These are phyloP conservation scores for Daldinia sp. DNA, from an alignment of 2,329 filamentous ascomycete species.

Conservation along the genomic window DNA sequence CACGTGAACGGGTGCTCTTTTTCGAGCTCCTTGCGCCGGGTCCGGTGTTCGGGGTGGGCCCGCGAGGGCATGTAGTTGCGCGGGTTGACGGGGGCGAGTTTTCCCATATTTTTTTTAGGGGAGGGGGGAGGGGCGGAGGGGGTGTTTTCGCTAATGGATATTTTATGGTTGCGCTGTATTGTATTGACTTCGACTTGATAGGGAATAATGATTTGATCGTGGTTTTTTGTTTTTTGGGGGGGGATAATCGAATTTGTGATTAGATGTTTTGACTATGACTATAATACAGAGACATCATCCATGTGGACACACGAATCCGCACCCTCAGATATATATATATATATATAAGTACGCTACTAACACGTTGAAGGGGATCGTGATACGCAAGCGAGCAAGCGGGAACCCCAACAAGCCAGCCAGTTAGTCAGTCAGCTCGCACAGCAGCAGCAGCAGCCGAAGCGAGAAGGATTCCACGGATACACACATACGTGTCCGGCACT, in stretches of 20 bases:
- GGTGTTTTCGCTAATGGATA: too few species aligned
- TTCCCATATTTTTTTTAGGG: constrained; percentile 20
- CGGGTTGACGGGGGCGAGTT: constrained; percentile 27
- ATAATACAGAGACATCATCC: not conserved
- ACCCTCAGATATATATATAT: constrained; percentile 3
- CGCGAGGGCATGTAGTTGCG: constrained; percentile 46
- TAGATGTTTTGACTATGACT: too few species aligned
- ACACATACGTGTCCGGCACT: not conserved
- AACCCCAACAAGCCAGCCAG: not conserved
- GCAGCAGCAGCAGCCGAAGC: constrained; percentile 7
- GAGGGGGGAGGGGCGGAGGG: too few species aligned
- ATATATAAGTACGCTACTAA: not conserved
- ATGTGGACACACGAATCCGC: not conserved
- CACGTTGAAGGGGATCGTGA: constrained; percentile 20
- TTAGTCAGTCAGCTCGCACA: not conserved
- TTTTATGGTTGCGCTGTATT: too few species aligned
- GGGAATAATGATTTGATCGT: too few species aligned
- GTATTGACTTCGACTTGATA: too few species aligned
- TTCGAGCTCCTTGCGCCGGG: constrained; percentile 50
- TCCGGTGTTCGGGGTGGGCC: constrained; percentile 51
- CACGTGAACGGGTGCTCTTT: constrained; percentile 54
- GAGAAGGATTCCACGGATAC: not conserved
- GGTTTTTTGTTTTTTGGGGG: too few species aligned
- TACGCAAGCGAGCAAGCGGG: constrained; percentile 12
- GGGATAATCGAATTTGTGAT: too few species aligned